Evolutionary conservation across 306 rosid genomes (phyloP).

Genomic region (Benincasa hispida): DNA sequence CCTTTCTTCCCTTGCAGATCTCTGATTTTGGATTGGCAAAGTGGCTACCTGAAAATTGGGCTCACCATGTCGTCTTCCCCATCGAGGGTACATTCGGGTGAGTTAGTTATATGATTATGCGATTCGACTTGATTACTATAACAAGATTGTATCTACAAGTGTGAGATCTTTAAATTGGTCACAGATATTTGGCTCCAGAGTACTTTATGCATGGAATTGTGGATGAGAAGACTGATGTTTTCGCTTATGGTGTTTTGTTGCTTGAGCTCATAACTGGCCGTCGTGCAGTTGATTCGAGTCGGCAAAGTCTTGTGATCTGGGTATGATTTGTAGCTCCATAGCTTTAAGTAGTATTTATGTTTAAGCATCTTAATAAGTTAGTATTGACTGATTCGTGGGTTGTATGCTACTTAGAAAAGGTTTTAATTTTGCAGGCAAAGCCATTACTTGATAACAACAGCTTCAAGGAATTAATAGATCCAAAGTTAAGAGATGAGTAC

Average conservation of each 20-base stretch:
- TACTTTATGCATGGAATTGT: slow-evolving; percentile 93
- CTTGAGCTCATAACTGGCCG: slow-evolving; percentile 92
- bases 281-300: slow-evolving; percentile 73
- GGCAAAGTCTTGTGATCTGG: slow-evolving; percentile 87
- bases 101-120: not conserved
- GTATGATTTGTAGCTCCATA: slow-evolving; percentile 23
- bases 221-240: slow-evolving; percentile 87
- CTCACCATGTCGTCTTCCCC: slow-evolving; percentile 86
- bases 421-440: slow-evolving; percentile 44
- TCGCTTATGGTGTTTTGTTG: slow-evolving; percentile 79
- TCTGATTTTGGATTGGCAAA: slow-evolving; percentile 95
- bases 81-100: slow-evolving; percentile 99
- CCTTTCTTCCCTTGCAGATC: slow-evolving; percentile 30
- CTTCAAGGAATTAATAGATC: slow-evolving; percentile 55
- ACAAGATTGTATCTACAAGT: not conserved
- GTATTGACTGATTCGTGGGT: not conserved
- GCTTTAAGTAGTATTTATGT: not conserved
- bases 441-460: slow-evolving; percentile 49
- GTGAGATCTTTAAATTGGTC: slow-evolving; percentile 10
- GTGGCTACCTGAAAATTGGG: slow-evolving; percentile 94
- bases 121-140: not conserved
- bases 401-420: not conserved
- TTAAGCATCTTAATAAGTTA: not conserved
- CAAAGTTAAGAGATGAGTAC: slow-evolving; percentile 41
- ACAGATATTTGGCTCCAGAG: slow-evolving; percentile 89